Percentiles rank a stretch among this genome's conserved stretches.
Conservation (phyloP, 768 basidiomycete genomes). For the Leccinellum luteum region DNA sequence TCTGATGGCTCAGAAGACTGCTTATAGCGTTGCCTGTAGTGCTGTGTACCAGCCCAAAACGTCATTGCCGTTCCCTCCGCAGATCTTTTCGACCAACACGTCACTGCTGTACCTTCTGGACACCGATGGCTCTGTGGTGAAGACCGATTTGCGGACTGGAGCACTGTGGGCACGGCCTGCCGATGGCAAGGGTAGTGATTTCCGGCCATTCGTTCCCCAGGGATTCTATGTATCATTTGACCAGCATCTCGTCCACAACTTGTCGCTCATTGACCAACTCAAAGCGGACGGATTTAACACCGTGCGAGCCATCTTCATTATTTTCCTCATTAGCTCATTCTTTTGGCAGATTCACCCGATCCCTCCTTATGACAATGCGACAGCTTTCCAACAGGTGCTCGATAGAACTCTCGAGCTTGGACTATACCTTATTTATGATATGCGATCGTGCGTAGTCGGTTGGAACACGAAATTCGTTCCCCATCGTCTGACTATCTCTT, state of each 20-base stretch:
- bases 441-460: constrained; percentile 48
- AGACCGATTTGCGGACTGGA: constrained; percentile 47
- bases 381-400: constrained; percentile 29
- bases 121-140: constrained; percentile 40
- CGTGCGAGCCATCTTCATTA: constrained; percentile 5
- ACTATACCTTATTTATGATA: constrained; percentile 75
- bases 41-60: constrained; percentile 25
- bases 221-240: constrained; percentile 72
- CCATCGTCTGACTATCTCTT: not conserved
- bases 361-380: constrained; percentile 60
- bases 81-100: constrained; percentile 32
- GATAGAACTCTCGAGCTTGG: constrained; percentile 16
- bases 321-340: constrained; percentile 17
- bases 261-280: constrained; percentile 51
- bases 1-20: constrained; percentile 27
- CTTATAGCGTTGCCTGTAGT: constrained; percentile 35
- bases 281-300: constrained; percentile 50
- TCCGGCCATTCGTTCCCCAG: constrained; percentile 55
- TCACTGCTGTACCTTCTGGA: constrained; percentile 42
- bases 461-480: not conserved
- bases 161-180: constrained; percentile 40
- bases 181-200: constrained; percentile 16
- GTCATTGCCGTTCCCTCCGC: constrained; percentile 6
- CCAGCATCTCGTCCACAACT: constrained; percentile 49
- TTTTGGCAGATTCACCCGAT: constrained; percentile 64